Evolutionary conservation across 768 basidiomycete species (phyloP), one percentile per base, ranked within the genome.

Genomic region (Exsudoporus frostii): DNA sequence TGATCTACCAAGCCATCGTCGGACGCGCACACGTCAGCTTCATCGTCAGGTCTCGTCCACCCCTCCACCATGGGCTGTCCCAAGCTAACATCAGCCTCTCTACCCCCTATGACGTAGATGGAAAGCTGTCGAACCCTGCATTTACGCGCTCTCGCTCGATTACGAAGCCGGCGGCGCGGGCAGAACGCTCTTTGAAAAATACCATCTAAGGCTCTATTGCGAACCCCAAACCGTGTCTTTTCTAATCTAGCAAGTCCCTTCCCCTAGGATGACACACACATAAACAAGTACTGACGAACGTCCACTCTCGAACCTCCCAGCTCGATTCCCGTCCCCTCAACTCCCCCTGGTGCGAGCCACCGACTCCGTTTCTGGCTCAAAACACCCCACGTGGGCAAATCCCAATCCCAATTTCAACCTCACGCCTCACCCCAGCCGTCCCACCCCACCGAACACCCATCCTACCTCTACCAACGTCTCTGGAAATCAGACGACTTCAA

Each of bases 81-180:
- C 30, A 19, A 22, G 8, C 39, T 54, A 17, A 62, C 32, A 40
- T n/a, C n/a, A n/a, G n/a, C n/a, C n/a, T n/a, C 27, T 1, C n/a
- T 0, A n/a, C 40, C 41, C 42, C 41, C 32, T 13, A 14, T 37
- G 11, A 47, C 24, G 24, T 58, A 86, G 85, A 59, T 86, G 83
- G 83, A 68, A 73, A 38, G 62, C 63, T 34, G 50, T 80, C 20
- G 70, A 71, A 36, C 75, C 73, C 2, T 73, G 71, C 11, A 41
- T 78, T 30, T 86, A 82, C 54, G 73, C 73, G 36, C 79, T 85
- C 56, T 78, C 81, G 6, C 64, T 87, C 58, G 84, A 84, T 19
- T 87, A 88, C 58, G 84, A 85, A 47, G 81, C 83, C 5, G 78
- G 77, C 44, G 85, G 86, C 1, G 80, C 82, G 0, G 84, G 84